phyloP scores from a whole-genome alignment of 176 grass and related monocot genomes.

The Musa schizocarpa region DNA sequence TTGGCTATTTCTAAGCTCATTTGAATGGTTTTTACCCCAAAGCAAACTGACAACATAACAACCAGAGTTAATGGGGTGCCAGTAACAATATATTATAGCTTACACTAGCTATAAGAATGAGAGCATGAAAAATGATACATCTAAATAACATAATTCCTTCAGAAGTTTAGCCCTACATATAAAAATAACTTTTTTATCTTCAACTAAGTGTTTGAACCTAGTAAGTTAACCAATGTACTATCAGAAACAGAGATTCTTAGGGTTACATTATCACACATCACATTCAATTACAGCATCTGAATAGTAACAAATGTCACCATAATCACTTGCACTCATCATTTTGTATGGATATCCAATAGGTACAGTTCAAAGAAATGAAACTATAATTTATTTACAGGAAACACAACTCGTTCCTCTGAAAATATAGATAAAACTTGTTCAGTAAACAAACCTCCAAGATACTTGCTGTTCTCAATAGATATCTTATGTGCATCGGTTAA shows the following conservation, averaged over 20 bases:
- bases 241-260: neutral
- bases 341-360: neutral
- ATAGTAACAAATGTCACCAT: neutral
- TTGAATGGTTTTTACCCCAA: neutral
- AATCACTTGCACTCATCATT: neutral
- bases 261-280: neutral
- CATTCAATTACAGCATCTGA: neutral
- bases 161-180: neutral
- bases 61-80: neutral
- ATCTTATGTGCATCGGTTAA: slow-evolving; percentile 81
- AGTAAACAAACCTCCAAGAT: slow-evolving; percentile 74
- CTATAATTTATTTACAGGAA: neutral
- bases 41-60: neutral
- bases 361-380: neutral
- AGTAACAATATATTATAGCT: neutral
- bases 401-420: neutral
- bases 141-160: neutral
- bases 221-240: neutral
- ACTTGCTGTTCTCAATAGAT: slow-evolving; percentile 99
- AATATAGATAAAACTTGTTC: neutral
- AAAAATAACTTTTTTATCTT: neutral
- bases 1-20: neutral
- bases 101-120: neutral
- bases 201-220: neutral
- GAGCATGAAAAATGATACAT: neutral